Evolutionary conservation across 2,329 filamentous ascomycete species (phyloP).

Genomic region (Zasmidium cellare): DNA sequence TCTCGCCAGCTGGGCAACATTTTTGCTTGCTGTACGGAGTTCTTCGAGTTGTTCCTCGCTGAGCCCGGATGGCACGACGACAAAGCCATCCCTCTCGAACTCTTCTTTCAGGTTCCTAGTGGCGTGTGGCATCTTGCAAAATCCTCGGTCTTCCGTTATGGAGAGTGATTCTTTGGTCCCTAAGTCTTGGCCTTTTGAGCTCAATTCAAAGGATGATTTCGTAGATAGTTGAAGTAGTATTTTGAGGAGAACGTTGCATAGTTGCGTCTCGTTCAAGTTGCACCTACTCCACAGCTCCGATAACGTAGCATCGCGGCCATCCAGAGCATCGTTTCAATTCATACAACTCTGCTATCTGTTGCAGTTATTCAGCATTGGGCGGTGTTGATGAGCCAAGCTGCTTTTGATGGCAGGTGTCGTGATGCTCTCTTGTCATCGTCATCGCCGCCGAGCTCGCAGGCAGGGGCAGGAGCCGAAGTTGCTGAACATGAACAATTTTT

Average conservation of each 20-base stretch:
- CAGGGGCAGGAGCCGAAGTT: too few species aligned
- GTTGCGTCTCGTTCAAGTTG: neutral
- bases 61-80: slow-evolving; percentile 68
- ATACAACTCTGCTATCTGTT: too few species aligned
- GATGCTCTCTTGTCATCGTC: too few species aligned
- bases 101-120: slow-evolving; percentile 44
- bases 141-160: neutral
- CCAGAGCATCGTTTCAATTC: neutral
- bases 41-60: slow-evolving; percentile 53
- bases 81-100: slow-evolving; percentile 73
- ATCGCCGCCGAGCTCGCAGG: too few species aligned
- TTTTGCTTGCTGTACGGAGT: slow-evolving; percentile 61
- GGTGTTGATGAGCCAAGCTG: too few species aligned
- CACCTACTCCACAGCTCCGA: neutral
- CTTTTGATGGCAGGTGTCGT: too few species aligned
- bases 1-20: slow-evolving; percentile 63
- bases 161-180: neutral
- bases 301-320: neutral
- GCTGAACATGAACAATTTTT: too few species aligned
- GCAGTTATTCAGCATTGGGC: too few species aligned
- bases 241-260: neutral
- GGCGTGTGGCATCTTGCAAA: neutral
- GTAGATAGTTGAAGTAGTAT: neutral
- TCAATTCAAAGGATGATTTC: neutral
- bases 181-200: neutral